Percentiles rank a stretch among this genome's conserved stretches.
Conservation (phyloP, 371 early-diverging fungal genomes). For the Zopfochytrium polystomum region DNA sequence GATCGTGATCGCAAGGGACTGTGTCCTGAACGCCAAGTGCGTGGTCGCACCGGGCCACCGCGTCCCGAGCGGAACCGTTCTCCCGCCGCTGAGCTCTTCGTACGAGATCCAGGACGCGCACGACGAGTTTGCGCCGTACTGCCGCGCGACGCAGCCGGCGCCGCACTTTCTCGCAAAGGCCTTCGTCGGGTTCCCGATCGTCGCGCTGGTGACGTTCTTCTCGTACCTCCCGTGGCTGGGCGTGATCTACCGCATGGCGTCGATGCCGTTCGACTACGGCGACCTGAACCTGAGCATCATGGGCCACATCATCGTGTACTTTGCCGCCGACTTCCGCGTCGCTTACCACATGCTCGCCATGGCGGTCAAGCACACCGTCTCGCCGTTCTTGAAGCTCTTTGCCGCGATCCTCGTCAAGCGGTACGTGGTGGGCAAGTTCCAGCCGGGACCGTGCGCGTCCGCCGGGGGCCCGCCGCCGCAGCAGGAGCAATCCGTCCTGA, state of each 20-base stretch:
- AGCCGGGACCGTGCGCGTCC: slow-evolving; percentile 13
- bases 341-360: no score
- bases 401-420: slow-evolving; percentile 24
- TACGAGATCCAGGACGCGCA: no score
- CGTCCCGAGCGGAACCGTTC: slow-evolving; percentile 19
- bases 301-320: slow-evolving; percentile 6
- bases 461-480: no score
- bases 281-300: slow-evolving; percentile 20
- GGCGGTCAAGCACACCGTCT: no score
- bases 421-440: slow-evolving; percentile 18
- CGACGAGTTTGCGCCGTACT: slow-evolving; percentile 20
- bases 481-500: slow-evolving; percentile 4
- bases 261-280: slow-evolving; percentile 12
- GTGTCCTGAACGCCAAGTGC: no score
- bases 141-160: slow-evolving; percentile 21
- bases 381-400: no score
- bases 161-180: slow-evolving; percentile 12
- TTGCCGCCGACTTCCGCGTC: no score
- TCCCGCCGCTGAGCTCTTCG: no score
- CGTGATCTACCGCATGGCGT: slow-evolving; percentile 15
- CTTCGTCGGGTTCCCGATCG: no score
- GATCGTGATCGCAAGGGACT: slow-evolving; percentile 25
- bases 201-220: slow-evolving; percentile 5
- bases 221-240: slow-evolving; percentile 20
- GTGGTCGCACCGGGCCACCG: no score